These are phyloP conservation scores for Corynespora cassiicola DNA, from an alignment of 2,329 filamentous ascomycete species.

Conservation along the genomic window DNA sequence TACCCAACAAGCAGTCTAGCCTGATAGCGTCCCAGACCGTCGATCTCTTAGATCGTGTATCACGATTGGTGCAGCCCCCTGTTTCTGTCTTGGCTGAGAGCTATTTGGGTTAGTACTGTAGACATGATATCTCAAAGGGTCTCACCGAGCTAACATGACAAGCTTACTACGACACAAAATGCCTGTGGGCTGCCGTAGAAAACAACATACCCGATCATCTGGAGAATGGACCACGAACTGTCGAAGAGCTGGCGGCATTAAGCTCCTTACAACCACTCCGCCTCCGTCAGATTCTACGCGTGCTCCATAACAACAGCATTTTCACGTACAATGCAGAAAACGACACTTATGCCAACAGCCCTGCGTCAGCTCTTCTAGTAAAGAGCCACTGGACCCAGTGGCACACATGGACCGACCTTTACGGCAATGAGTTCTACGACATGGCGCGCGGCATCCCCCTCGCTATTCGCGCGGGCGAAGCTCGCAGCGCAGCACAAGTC, in stretches of 20 bases:
- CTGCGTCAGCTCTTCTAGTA: conserved; percentile 37
- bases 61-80: too few relatives aligned
- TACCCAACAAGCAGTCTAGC: too few relatives aligned
- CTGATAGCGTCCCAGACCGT: too few relatives aligned
- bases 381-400: conserved; percentile 52
- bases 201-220: conserved; percentile 38
- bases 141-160: too few relatives aligned
- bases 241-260: conserved; percentile 18
- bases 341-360: conserved; percentile 42
- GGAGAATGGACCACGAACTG: conserved; percentile 14
- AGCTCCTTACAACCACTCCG: conserved; percentile 26
- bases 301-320: conserved; percentile 41
- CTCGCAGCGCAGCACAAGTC: conserved; percentile 45
- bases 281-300: conserved; percentile 37
- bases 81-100: too few relatives aligned
- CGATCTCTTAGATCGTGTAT: too few relatives aligned
- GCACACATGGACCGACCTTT: conserved; percentile 51
- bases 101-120: too few relatives aligned
- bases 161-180: conserved; percentile 35
- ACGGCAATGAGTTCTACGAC: conserved; percentile 52
- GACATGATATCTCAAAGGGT: too few relatives aligned
- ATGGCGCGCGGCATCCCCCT: conserved; percentile 48
- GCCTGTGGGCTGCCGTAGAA: conserved; percentile 34
- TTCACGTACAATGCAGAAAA: conserved; percentile 37
- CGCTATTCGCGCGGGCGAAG: conserved; percentile 22